Conservation (phyloP, 192 early-diverging fungal genomes). For the Coemansia sp. region DNA sequence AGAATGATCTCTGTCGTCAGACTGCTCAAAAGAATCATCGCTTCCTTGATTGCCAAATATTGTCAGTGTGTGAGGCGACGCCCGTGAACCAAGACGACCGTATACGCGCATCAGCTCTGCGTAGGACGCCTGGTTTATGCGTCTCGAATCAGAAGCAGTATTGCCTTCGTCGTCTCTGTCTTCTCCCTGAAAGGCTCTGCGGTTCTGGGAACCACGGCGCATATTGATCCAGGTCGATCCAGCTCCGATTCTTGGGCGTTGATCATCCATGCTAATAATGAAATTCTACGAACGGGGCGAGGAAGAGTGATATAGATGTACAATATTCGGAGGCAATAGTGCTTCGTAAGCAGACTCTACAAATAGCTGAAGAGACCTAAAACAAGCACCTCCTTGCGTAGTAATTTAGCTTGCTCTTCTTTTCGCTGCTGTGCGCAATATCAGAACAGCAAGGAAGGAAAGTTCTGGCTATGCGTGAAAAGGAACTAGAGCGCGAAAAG, state of each 20-base stretch:
- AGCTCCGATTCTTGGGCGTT: constrained; percentile 21
- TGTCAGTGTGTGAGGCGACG: not conserved
- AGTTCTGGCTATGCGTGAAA: not conserved
- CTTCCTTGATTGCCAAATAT: not conserved
- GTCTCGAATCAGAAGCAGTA: not conserved
- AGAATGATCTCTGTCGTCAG: constrained; percentile 3
- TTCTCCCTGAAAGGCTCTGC: not conserved
- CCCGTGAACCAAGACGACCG: constrained; percentile 3
- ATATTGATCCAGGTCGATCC: constrained; percentile 47
- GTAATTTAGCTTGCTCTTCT: not conserved
- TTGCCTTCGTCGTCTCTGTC: not conserved
- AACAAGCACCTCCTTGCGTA: not conserved
- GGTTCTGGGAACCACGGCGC: constrained; percentile 12
- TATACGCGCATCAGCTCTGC: constrained; percentile 8
- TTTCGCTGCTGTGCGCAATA: not conserved
- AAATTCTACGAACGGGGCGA: not conserved
- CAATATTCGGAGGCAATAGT: not conserved
- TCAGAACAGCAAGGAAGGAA: not conserved
- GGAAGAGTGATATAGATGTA: not conserved
- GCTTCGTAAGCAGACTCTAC: not conserved
- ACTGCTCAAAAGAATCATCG: not conserved
- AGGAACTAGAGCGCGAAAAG: not conserved
- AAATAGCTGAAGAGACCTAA: not conserved
- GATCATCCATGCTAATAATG: constrained; percentile 19
- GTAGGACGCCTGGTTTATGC: constrained; percentile 4